Evolutionary conservation across 768 basidiomycete species (phyloP), one percentile per base, ranked within the genome.

Genomic region (Favolaschia claudopus): DNA sequence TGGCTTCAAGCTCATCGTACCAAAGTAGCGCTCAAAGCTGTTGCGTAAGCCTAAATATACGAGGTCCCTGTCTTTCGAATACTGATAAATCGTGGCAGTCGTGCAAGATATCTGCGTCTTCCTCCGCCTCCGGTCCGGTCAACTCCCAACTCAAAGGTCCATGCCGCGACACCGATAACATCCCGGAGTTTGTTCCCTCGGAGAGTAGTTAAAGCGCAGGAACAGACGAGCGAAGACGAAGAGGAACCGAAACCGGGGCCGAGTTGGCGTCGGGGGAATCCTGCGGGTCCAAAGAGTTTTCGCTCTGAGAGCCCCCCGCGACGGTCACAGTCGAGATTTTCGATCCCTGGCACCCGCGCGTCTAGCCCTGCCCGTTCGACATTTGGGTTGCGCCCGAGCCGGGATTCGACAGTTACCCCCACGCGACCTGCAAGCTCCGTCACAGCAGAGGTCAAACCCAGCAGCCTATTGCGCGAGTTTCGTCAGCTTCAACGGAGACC

Each of bases 31-130:
- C 80, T 89, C 37, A 92, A 91, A 71, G 91, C 93, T 48, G 87
- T 93, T 44, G 91, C 90, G 93, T 95, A 71, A 79, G 92, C 86
- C 48, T 51, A 61, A 20, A 28, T 52, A 55, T 62, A 27, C n/a
- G n/a, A n/a, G n/a, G 17, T 15, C 7, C 34, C 42, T 12, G 20
- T 27, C 20, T n/a, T 42, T 63, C 31, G 40, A 50, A 5, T 33
- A 43, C 28, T 60, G 17, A 63, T 53, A n/a, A 53, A 54, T 56
- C 4, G 31, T 29, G 56, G 19, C 52, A 94, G 92, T 57, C 92
- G 92, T 24, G 92, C 93, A 36, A 84, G 92, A 66, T 90, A 92
- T 74, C 82, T 94, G 60, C 88, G 89, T 57, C 79, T 94, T 33
- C 90, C 92, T 2, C 78, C 85, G 20, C 74, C 82, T 38, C 73